Evolutionary conservation across 257 asterid genomes (phyloP), one percentile per base, ranked within the genome.

Genomic region (Solanum sparsipilum): DNA sequence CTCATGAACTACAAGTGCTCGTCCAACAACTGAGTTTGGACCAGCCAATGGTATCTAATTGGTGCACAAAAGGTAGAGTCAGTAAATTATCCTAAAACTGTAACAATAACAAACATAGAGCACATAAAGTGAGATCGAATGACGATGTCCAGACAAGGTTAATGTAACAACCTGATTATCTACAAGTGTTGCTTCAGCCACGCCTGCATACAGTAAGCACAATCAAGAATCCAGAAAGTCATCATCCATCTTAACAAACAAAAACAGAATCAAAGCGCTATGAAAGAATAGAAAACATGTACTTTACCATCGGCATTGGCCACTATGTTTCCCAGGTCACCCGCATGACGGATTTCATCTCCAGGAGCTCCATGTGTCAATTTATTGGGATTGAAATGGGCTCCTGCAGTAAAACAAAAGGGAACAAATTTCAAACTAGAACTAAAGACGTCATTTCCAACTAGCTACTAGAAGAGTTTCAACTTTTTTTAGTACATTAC

Each of bases 301-400:
- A 16, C 5, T 29, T 46, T 96, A 97, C 99, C 99, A 3, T 95
- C 95, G 60, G 96, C 94, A 72, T 97, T 95, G 85, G 99, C 98
- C 91, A 93, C 93, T 93, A 97, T 96, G 98, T 97, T 97, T 97
- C 99, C 99, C 99, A 97, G 99, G 98, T 97, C 99, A 91, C 99
- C 99, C 98, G 98, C 99, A 93, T 96, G 99, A 82, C 99, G 98
- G 74, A 93, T 89, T 87, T 95, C 96, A 52, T 97, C 99, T 88
- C 90, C 95, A 84, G 98, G 99, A 91, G 98, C 96, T 92, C 99
- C 99, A 71, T 96, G 99, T 84, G 98, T 96, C 91, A 91, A 46
- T 7, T 93, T 94, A 79, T 91, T 91, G 4, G 98, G 99, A 91
- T 97, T 97, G 87, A 96, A 97, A 93, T 97, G 99, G 67, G 98